Percentiles rank a stretch among this genome's conserved stretches.
phyloP scores from a whole-genome alignment of 768 basidiomycete genomes.

The Pholiota molesta region DNA sequence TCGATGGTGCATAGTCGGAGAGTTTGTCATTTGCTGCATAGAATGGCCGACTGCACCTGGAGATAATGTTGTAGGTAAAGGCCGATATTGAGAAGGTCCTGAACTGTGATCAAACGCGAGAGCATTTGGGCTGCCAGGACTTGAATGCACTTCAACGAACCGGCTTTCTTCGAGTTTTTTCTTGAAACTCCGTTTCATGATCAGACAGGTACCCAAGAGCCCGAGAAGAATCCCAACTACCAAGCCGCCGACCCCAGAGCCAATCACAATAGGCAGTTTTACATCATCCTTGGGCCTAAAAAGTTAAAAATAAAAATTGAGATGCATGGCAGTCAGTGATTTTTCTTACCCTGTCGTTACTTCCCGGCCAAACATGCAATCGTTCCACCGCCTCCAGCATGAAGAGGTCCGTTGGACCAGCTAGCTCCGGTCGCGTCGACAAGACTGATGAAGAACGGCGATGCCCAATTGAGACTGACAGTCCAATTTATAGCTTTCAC shows the following conservation, averaged over 20 bases:
- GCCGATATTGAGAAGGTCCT: constrained; percentile 26
- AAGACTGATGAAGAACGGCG: constrained; percentile 59
- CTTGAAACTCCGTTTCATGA: constrained; percentile 32
- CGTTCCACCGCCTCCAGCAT: constrained; percentile 51
- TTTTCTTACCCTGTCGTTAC: constrained; percentile 22
- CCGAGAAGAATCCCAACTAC: constrained; percentile 40
- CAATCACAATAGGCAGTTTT: constrained; percentile 31
- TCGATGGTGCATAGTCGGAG: neutral
- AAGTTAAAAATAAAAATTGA: neutral
- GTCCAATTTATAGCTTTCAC: constrained; percentile 58
- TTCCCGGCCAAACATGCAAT: constrained; percentile 45
- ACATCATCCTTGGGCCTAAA: constrained; percentile 15
- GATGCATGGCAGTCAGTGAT: constrained; percentile 13
- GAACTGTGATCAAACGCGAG: constrained; percentile 4
- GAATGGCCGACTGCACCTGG: neutral
- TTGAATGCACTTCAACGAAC: constrained; percentile 30
- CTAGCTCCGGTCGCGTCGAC: constrained; percentile 50
- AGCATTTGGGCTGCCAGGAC: constrained; percentile 24
- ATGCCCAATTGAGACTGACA: constrained; percentile 52
- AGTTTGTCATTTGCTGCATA: neutral
- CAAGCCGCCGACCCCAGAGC: constrained; percentile 43
- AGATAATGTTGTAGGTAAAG: constrained; percentile 7
- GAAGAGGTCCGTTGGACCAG: constrained; percentile 63
- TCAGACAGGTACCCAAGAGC: constrained; percentile 30
- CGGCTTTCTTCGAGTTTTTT: constrained; percentile 21